Evolutionary conservation across 331 rosid genomes (phyloP), one percentile per base, ranked within the genome.

Genomic region (Quercus tomentella): DNA sequence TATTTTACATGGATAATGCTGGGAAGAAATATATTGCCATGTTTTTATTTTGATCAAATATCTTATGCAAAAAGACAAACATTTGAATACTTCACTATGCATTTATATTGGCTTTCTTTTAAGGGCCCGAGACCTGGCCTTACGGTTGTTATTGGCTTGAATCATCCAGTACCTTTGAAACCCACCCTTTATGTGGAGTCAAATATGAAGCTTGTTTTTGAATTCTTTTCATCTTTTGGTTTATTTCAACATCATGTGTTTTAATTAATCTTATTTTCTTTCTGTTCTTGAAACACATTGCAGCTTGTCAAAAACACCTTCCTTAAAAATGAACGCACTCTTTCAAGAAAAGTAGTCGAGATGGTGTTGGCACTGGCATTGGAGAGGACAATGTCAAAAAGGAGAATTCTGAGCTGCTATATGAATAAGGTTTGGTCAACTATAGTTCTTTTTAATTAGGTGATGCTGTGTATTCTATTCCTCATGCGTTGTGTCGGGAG

Each of bases 281-380:
- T 14, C 16, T 75, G 76, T 56, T 62, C 26, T 75, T 15, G 58
- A 66, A 2, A n/a, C 15, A 25, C 70, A 55, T 79, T 33, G 79
- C 81, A 84, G 87, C 87, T 79, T 63, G 86, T 79, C 60, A 83
- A 83, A 61, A 75, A 75, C 71, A 71, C 78, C 28, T 70, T 75
- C 69, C 80, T 70, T 4, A 81, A 74, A 74, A 78, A 81, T 70
- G 85, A 84, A 68, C 75, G 75, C 67, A 61, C 75, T 7, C 56
- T 73, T 56, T 37, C 82, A 28, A 73, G 83, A 63, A 85, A 85
- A 78, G 7, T 75, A 72, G 84, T 72, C 18, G 84, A 79, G 81
- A 76, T 73, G 69, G 75, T 82, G 71, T 51, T 82, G 84, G 77
- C 86, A 1, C 43, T 76, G 6, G 86, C 83, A n/a, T 25, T 76